These are phyloP conservation scores for Fusarium guadeloupense DNA, from an alignment of 2,329 filamentous ascomycete genomes.

Conservation along the genomic window DNA sequence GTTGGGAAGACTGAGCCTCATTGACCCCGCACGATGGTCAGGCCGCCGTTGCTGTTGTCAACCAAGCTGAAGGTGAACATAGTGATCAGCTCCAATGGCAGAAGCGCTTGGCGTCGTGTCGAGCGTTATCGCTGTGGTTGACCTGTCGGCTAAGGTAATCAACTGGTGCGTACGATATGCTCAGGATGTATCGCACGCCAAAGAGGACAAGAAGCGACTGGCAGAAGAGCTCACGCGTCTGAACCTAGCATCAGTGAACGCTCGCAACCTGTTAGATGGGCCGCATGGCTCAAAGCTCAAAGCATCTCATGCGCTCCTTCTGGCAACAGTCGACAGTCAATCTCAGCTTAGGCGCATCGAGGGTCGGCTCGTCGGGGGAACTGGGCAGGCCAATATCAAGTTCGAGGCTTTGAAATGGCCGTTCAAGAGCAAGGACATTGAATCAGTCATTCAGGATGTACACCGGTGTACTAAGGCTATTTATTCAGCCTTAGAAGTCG, in stretches of 20 bases:
- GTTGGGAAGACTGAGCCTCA: not conserved
- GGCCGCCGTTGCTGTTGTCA: not conserved
- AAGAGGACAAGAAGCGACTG: conserved; percentile 48
- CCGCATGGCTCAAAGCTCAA: not conserved
- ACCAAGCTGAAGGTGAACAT: not conserved
- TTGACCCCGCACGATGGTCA: not conserved
- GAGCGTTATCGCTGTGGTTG: not conserved
- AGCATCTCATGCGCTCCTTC: too few relatives aligned
- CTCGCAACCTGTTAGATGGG: too few relatives aligned
- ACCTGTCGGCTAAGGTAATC: not conserved
- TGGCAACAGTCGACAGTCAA: too few relatives aligned
- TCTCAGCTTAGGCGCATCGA: too few relatives aligned
- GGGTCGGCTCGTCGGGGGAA: too few relatives aligned
- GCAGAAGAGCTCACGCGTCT: conserved; percentile 40
- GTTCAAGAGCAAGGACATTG: not conserved
- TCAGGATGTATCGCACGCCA: conserved; percentile 44
- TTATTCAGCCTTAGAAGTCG: not conserved
- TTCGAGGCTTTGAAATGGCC: conserved; percentile 39
- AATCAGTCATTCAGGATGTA: not conserved
- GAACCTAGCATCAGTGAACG: too few relatives aligned
- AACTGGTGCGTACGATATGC: conserved; percentile 48
- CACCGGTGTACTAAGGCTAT: not conserved
- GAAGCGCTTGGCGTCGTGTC: not conserved
- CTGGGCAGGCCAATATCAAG: too few relatives aligned
- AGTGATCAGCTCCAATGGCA: not conserved